Evolutionary conservation across 1,284 basidiomycete species (phyloP).

Genomic region (Naganishia sp.): DNA sequence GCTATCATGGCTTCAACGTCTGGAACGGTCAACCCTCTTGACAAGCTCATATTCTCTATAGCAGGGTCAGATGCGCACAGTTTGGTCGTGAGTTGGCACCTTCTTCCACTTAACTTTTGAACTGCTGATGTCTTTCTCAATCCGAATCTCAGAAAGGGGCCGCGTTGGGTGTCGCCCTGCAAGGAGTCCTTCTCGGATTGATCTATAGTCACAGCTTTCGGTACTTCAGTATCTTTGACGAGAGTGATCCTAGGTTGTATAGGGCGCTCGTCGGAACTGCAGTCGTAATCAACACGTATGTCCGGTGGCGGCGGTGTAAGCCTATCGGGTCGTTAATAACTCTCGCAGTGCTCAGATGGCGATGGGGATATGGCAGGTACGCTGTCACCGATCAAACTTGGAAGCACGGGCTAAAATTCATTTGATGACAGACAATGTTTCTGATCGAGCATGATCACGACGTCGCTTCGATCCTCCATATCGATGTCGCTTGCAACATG

Average conservation of each 20-base stretch:
- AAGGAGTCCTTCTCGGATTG: slow-evolving; percentile 23
- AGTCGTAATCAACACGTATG: slow-evolving; percentile 18
- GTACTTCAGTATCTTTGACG: slow-evolving; percentile 18
- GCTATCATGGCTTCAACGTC: neutral
- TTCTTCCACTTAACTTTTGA: neutral
- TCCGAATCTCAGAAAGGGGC: slow-evolving; percentile 9
- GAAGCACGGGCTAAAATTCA: neutral
- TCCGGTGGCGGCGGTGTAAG: neutral
- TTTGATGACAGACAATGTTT: slow-evolving; percentile 10
- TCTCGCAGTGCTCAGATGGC: neutral
- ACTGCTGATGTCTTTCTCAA: neutral
- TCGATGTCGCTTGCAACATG: slow-evolving; percentile 20
- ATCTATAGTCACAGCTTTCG: slow-evolving; percentile 13
- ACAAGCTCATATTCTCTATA: slow-evolving; percentile 5
- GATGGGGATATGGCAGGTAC: slow-evolving; percentile 26
- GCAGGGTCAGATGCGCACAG: slow-evolving; percentile 13
- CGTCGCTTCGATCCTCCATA: slow-evolving; percentile 12
- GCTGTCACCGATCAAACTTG: neutral
- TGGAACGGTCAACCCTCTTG: slow-evolving; percentile 9
- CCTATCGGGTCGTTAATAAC: neutral
- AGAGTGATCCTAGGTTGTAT: slow-evolving; percentile 23
- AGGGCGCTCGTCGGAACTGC: slow-evolving; percentile 6
- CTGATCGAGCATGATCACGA: slow-evolving; percentile 19
- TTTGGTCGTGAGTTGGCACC: slow-evolving; percentile 11
- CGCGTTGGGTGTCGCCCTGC: slow-evolving; percentile 17